Evolutionary conservation across 225 moss, liverwort and hornwort genomes (phyloP).

Genomic region (Ulota crispa): DNA sequence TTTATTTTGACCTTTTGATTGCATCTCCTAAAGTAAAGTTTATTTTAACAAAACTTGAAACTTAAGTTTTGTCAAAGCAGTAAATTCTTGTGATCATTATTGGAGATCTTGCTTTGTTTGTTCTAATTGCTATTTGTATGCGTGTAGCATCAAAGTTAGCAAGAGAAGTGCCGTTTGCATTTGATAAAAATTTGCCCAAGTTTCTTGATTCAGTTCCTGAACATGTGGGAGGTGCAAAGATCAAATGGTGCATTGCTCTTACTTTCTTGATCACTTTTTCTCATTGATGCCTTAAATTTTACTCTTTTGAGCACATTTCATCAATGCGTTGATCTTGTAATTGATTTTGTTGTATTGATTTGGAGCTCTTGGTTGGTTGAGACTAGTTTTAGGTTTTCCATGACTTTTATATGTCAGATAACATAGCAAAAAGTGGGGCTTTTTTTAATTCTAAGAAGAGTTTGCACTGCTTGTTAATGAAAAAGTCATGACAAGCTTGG

Average conservation of each 20-base stretch:
- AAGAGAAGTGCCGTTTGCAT: constrained; percentile 42
- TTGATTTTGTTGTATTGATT: background rate
- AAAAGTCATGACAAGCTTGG: constrained; percentile 40
- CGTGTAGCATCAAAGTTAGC: constrained; percentile 54
- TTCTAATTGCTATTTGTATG: background rate
- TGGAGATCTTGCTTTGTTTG: no score
- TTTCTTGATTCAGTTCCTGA: constrained; percentile 38
- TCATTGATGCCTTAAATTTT: background rate
- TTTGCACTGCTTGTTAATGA: constrained; percentile 34
- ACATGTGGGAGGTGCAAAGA: constrained; percentile 39
- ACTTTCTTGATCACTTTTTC: background rate
- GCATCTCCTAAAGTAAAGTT: constrained; percentile 53
- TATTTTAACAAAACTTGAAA: background rate
- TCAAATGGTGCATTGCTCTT: constrained; percentile 35
- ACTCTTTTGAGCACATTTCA: background rate
- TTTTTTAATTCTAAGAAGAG: constrained; percentile 29
- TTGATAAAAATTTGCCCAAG: constrained; percentile 49
- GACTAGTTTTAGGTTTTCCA: background rate
- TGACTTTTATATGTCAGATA: constrained; percentile 2
- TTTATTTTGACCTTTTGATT: constrained; percentile 64
- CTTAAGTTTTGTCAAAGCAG: background rate
- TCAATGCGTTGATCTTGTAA: background rate
- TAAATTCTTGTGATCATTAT: no score
- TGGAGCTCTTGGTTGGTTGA: constrained; percentile 3
- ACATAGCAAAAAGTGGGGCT: no score